Base-by-base conservation (phyloP, 306 rosid genomes). In the Citrullus mucosospermus region DNA sequence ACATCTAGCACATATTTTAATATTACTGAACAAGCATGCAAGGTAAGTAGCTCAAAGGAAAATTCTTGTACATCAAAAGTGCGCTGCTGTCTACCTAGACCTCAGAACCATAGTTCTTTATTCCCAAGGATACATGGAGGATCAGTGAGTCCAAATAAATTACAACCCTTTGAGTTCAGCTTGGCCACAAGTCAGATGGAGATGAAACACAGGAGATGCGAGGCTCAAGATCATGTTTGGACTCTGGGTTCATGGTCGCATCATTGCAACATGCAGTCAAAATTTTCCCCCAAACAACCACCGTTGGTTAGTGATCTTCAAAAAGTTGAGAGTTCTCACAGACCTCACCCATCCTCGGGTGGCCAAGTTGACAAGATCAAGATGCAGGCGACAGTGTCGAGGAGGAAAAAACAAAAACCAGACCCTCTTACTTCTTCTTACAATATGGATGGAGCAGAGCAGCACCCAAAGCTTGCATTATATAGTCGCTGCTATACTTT, bases 191-290 rank as follows among this genome's bases (percentile, higher is more conserved):
- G 56, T 28, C 83, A 43, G n/a, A 48, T 78, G 22, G 79, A 76
- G 58, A 78, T 75, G 55, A 81, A 72, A 20, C 78, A 80, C 81
- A 90, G 81, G 79, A 88, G 91, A 84, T 85, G 90, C 28, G 81
- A 80, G 71, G 79, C 51, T 83, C 82, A 83, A 60, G 59, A 77
- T 28, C 81, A 77, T 78, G 81, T 75, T 75, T 85, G 82, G 53
- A 80, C 80, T 77, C 63, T 17, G 59, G 79, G 79, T 81, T 81
- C 89, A 69, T 80, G 82, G 73, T 82, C 77, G 56, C 82, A 73
- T 68, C 78, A 62, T 60, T 72, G 57, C 83, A 81, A 78, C 28
- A 61, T 78, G 63, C 77, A 76, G 58, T 53, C 48, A 48, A 78
- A 77, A 75, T 83, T 38, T 82, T 75, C 80, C 39, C 41, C 57